Evolutionary conservation across 164 flowering plant genomes (phyloP), one percentile per base, ranked within the genome.

Genomic region (Stephania yunnanensis): DNA sequence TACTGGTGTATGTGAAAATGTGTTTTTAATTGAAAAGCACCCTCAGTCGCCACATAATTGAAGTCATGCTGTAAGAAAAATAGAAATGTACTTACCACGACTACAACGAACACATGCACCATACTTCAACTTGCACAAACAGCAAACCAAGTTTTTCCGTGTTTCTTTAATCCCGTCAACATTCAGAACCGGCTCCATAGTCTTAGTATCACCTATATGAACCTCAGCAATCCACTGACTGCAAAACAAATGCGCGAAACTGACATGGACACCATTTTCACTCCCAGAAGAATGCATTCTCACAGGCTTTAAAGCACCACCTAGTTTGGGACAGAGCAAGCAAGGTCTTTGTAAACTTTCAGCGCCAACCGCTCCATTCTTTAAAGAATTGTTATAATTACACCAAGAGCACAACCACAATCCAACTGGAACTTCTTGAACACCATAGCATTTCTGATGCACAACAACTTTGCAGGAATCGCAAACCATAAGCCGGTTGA

Each of bases 81-180:
- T 65, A 79, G 76, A 74, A 78, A 78, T 71, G 79, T 73, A 82
- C 97, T 79, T 96, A 96, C 99, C 99, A 81, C 92, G 85, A 84
- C 95, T 92, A 87, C 99, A 96, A 44, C 90, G 94, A 75, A 96
- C 84, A 86, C 97, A 94, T 19, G 91, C 88, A 45, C 98, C 99
- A 77, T 74, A 84, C 83, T 90, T 96, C 77, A 86, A 85, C 83
- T 89, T 94, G 96, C 99, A 96, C 71, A 96, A 52, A 72, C 80
- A 80, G 83, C 99, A 96, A 61, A 88, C 80, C 73, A 90, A 72
- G 75, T 87, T 91, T 74, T 65, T 87, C 72, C 91, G 80, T 20
- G 86, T 86, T 69, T 92, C 97, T 77, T 89, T 87, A 44, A 91
- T 84, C 68, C 85, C 89, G 31, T 82, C 91, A 71, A 89, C 75